These are phyloP conservation scores for Kazachstania sp. DNA, from an alignment of 1,139 yeast genomes.

Conservation along the genomic window DNA sequence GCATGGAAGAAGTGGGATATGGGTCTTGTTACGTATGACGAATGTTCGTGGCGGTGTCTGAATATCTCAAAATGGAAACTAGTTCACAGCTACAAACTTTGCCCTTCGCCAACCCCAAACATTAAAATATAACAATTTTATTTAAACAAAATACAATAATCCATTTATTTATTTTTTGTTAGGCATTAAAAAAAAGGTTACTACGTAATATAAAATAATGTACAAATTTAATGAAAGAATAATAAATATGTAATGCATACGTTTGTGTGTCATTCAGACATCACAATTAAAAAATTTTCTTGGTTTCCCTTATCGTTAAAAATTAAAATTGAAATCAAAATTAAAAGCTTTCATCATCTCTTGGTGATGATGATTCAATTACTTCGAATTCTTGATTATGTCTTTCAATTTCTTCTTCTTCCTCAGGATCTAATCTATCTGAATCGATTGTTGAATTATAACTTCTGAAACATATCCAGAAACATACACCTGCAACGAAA, in stretches of 20 bases:
- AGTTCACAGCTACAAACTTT: too few relatives aligned
- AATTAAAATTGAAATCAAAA: neutral
- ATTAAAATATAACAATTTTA: neutral
- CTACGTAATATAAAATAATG: neutral
- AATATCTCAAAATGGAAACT: too few relatives aligned
- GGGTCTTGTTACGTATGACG: too few relatives aligned
- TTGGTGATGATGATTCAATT: conserved; percentile 1
- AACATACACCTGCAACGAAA: conserved; percentile 49
- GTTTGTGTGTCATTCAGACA: neutral
- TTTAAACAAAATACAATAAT: neutral
- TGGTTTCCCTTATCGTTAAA: too few relatives aligned
- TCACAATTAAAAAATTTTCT: neutral
- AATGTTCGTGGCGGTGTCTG: too few relatives aligned
- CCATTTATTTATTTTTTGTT: neutral
- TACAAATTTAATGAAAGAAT: neutral
- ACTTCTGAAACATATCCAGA: conserved; percentile 54
- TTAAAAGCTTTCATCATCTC: conserved; percentile 1
- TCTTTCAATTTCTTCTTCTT: conserved; percentile 9
- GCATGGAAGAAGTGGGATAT: too few relatives aligned
- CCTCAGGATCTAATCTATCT: conserved; percentile 11
- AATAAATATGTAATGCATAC: neutral
- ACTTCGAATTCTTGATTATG: conserved; percentile 5
- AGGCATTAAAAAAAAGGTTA: neutral
- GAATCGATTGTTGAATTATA: conserved; percentile 47
- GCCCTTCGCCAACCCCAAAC: neutral